These are phyloP conservation scores for Ceratobasidium sp. DNA, from an alignment of 1,284 basidiomycete genomes.

Conservation along the genomic window DNA sequence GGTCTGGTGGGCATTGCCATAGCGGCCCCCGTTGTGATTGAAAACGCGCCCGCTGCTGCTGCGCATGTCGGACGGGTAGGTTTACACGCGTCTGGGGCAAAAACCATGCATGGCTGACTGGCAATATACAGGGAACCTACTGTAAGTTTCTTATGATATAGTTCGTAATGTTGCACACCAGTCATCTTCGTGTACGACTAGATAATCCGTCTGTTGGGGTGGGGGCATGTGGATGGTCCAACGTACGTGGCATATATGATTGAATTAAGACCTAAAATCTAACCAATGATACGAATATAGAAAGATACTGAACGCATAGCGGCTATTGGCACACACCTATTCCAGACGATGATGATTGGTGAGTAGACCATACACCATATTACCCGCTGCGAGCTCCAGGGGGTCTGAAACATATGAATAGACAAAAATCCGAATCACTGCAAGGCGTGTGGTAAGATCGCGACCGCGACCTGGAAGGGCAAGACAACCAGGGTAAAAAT, in stretches of 20 bases:
- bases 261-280: too few relatives aligned
- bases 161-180: neutral
- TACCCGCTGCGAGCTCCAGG: too few relatives aligned
- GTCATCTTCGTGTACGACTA: neutral
- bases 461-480: neutral
- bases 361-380: neutral
- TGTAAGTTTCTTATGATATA: neutral
- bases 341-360: neutral
- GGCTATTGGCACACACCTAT: constrained; percentile 1
- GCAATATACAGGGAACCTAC: neutral
- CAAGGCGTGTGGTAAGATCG: neutral
- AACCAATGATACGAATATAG: neutral
- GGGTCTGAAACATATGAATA: neutral
- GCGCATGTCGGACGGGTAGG: neutral
- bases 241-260: neutral
- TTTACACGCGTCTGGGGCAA: neutral
- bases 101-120: neutral
- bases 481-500: neutral
- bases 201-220: neutral
- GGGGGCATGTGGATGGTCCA: constrained; percentile 21
- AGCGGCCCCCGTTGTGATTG: too few relatives aligned
- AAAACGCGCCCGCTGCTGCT: neutral
- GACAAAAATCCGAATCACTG: neutral
- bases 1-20: neutral
- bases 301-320: neutral